phyloP scores from a whole-genome alignment of 2,329 filamentous ascomycete species.

The Pseudocercospora pini-densiflorae region DNA sequence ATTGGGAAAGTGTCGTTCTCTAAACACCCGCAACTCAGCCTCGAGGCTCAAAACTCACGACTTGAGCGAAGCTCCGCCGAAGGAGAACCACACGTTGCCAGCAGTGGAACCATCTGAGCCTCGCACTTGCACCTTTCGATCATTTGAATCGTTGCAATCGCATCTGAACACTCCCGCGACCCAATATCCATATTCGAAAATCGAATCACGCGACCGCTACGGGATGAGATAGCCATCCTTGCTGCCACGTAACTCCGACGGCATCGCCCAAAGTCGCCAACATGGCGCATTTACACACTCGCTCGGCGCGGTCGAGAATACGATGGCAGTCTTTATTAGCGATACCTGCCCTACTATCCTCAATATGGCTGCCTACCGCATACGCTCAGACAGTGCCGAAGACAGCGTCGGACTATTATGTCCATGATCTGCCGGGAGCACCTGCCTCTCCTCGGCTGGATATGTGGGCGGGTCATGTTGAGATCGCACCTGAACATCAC shows the following conservation, averaged over 20 bases:
- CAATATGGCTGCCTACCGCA: slow-evolving; percentile 25
- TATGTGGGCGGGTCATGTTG: slow-evolving; percentile 98
- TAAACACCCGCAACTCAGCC: not conserved
- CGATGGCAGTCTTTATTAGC: slow-evolving; percentile 24
- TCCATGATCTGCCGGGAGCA: slow-evolving; percentile 81
- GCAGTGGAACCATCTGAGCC: not conserved
- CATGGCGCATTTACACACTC: slow-evolving; percentile 23
- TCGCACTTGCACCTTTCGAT: not conserved
- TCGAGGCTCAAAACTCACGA: not conserved
- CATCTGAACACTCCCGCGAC: not conserved
- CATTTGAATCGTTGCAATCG: not conserved
- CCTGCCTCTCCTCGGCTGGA: slow-evolving; percentile 76
- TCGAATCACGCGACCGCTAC: not conserved
- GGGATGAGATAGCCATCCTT: slow-evolving; percentile 20
- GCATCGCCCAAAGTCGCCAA: slow-evolving; percentile 15
- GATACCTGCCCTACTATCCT: slow-evolving; percentile 22
- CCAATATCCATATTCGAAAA: not conserved
- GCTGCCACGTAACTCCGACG: slow-evolving; percentile 24
- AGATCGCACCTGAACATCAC: slow-evolving; percentile 81
- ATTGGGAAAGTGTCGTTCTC: not conserved
- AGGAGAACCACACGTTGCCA: slow-evolving; percentile 12
- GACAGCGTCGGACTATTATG: slow-evolving; percentile 84
- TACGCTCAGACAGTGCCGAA: slow-evolving; percentile 50
- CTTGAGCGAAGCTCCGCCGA: not conserved
- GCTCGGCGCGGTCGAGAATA: slow-evolving; percentile 13